These are phyloP conservation scores for Nicotiana otophora DNA, from an alignment of 257 asterid genomes.

Conservation along the genomic window DNA sequence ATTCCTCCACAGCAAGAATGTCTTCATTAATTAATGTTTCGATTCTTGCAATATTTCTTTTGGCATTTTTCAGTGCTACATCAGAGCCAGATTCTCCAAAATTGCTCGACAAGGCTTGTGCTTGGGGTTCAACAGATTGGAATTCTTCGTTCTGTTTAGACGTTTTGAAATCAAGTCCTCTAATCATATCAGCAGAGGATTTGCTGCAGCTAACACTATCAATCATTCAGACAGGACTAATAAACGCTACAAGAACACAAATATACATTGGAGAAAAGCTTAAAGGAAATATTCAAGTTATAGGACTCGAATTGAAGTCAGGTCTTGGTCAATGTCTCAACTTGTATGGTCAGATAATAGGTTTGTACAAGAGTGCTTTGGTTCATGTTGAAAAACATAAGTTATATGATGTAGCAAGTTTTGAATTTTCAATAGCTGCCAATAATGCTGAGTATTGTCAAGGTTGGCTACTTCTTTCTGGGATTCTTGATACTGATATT, in stretches of 20 bases:
- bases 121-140: not conserved
- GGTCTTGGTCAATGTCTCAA: not conserved
- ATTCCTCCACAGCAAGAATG: not conserved
- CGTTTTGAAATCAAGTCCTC: slow-evolving; percentile 5
- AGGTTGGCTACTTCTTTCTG: not conserved
- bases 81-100: not conserved
- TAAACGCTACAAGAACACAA: slow-evolving; percentile 6
- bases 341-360: not conserved
- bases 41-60: not conserved
- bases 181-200: not conserved
- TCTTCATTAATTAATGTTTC: not conserved
- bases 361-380: not conserved
- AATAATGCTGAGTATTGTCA: slow-evolving; percentile 5
- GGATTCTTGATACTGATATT: not conserved
- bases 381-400: slow-evolving; percentile 3
- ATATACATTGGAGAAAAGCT: not conserved
- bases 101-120: not conserved
- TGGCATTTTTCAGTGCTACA: not conserved
- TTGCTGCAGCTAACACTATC: not conserved
- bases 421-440: not conserved
- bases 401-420: not conserved
- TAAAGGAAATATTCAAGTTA: not conserved
- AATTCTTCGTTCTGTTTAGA: slow-evolving; percentile 5
- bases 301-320: not conserved
- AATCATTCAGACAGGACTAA: not conserved